Percentiles rank a stretch among this genome's conserved stretches.
Conservation (phyloP, 768 basidiomycete species). For the Phylloporus arenicola region DNA sequence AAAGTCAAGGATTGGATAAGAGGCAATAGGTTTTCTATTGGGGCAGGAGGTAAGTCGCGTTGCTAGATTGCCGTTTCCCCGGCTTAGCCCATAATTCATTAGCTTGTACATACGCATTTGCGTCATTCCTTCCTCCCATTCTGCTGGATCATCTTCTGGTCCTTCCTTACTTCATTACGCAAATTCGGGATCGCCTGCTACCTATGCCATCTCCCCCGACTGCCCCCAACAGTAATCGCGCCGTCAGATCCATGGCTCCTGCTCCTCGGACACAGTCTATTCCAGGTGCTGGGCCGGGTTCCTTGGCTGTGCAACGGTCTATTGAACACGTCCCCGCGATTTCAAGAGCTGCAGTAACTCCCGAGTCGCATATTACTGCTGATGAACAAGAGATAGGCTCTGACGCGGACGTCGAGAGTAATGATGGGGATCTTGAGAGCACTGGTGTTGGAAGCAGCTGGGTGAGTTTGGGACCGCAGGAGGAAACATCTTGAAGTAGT, state of each 20-base stretch:
- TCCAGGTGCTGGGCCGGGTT: neutral
- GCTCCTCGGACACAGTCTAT: conserved; percentile 10
- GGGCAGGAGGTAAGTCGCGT: conserved; percentile 64
- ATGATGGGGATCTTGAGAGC: conserved; percentile 46
- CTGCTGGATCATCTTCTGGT: conserved; percentile 61
- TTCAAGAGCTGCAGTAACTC: conserved; percentile 6
- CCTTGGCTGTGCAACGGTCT: conserved; percentile 3
- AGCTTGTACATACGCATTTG: conserved; percentile 67
- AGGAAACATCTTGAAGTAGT: neutral
- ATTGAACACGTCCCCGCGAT: conserved; percentile 5
- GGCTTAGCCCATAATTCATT: conserved; percentile 11
- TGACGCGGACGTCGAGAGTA: conserved; percentile 67
- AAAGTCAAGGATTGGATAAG: conserved; percentile 51
- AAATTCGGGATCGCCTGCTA: conserved; percentile 55
- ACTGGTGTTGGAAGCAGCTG: conserved; percentile 58
- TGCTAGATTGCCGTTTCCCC: neutral
- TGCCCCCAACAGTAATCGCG: conserved; percentile 26
- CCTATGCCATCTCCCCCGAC: conserved; percentile 43
- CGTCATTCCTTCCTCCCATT: conserved; percentile 62
- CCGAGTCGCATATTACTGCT: conserved; percentile 10
- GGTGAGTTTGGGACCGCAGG: conserved; percentile 49
- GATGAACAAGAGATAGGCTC: conserved; percentile 44
- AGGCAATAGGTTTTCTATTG: conserved; percentile 67
- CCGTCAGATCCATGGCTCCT: conserved; percentile 13
- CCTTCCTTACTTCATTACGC: conserved; percentile 61